Percentiles rank a stretch among this genome's conserved stretches.
Evolutionary conservation across 305 asterid genomes (phyloP).

Genomic region (Caryopteris hybrid): DNA sequence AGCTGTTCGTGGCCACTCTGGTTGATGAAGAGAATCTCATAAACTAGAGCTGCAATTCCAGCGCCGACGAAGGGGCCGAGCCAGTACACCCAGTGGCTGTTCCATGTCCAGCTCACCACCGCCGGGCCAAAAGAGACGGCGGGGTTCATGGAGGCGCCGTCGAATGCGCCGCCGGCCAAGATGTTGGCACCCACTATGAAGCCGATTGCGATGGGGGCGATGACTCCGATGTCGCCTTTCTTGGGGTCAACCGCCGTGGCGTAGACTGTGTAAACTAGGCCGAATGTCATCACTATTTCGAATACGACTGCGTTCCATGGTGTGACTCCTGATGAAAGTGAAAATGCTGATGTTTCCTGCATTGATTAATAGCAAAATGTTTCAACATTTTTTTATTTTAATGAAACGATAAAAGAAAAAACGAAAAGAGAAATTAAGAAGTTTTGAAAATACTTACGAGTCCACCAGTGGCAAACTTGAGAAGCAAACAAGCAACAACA

Average conservation of each 20-base stretch:
- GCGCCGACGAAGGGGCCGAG: constrained; percentile 56
- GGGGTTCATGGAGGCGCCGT: constrained; percentile 66
- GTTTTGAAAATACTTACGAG: constrained; percentile 22
- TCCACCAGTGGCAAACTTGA: constrained; percentile 51
- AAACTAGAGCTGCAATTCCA: constrained; percentile 46
- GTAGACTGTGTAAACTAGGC: constrained; percentile 56
- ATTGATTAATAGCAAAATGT: too few relatives aligned
- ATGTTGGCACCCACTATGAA: constrained; percentile 65
- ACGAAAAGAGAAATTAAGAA: too few relatives aligned
- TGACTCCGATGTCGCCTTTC: constrained; percentile 44
- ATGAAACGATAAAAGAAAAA: too few relatives aligned
- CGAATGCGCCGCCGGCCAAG: constrained; percentile 57
- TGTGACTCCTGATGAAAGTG: constrained; percentile 44
- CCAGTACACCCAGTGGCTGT: constrained; percentile 66
- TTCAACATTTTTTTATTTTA: too few relatives aligned
- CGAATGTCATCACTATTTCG: constrained; percentile 66
- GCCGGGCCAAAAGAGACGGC: constrained; percentile 65
- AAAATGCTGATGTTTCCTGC: constrained; percentile 52
- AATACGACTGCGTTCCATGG: constrained; percentile 48
- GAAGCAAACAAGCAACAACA: constrained; percentile 50
- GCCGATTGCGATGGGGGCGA: constrained; percentile 60
- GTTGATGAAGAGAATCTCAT: constrained; percentile 38
- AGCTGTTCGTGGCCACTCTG: constrained; percentile 40
- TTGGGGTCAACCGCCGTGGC: constrained; percentile 62
- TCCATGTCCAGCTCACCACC: constrained; percentile 60